Evolutionary conservation across 352 stramenopile genomes (phyloP).

Genomic region (Saprolegnia parasitica): DNA sequence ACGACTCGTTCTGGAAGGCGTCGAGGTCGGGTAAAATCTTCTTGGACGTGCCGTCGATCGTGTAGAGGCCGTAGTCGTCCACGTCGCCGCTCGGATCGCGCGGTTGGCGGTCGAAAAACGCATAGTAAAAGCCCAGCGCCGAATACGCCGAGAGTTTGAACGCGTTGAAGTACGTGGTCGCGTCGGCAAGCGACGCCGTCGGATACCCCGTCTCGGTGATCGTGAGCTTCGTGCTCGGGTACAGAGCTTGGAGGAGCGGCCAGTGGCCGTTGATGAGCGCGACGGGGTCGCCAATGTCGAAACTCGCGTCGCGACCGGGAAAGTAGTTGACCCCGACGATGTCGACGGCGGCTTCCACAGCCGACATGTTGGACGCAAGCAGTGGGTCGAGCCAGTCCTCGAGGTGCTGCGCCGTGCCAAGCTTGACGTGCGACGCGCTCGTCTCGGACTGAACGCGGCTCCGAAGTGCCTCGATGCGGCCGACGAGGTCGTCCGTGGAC

Average conservation of each 20-base stretch:
- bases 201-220: constrained; percentile 65
- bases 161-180: constrained; percentile 49
- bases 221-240: constrained; percentile 45
- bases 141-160: constrained; percentile 28
- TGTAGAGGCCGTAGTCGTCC: neutral
- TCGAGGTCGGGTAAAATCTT: neutral
- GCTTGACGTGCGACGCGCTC: constrained; percentile 34
- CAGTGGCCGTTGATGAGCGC: constrained; percentile 37
- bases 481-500: constrained; percentile 42
- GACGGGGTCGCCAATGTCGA: constrained; percentile 29
- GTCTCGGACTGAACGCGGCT: constrained; percentile 33
- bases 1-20: neutral
- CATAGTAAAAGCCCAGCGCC: neutral
- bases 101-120: constrained; percentile 1
- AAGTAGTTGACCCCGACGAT: constrained; percentile 59
- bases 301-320: neutral
- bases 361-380: constrained; percentile 37
- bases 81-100: neutral
- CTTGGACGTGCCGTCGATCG: neutral
- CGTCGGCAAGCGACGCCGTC: constrained; percentile 46
- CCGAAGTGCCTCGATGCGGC: constrained; percentile 36
- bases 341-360: constrained; percentile 50
- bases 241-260: constrained; percentile 30
- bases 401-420: constrained; percentile 64
- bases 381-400: constrained; percentile 48